Conservation (phyloP, 148 eudicot species). For the Polygonum maritimum region DNA sequence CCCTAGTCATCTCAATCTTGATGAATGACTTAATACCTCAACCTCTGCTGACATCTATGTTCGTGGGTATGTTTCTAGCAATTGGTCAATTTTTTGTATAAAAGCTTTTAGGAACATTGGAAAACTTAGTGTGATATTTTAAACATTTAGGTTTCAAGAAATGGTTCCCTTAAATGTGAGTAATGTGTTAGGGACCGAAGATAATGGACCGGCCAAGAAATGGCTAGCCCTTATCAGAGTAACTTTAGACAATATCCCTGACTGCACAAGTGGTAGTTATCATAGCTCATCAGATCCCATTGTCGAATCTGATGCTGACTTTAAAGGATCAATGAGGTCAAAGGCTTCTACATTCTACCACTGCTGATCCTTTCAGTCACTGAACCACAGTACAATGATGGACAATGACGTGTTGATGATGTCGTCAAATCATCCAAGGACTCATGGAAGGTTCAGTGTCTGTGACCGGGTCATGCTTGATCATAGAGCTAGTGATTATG, state of each 20-base stretch:
- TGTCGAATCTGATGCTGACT: slow-evolving; percentile 66
- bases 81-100: too few species aligned
- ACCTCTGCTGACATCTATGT: too few species aligned
- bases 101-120: too few species aligned
- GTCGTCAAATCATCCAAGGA: slow-evolving; percentile 26
- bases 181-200: too few species aligned
- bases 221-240: too few species aligned
- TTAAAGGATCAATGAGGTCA: slow-evolving; percentile 52
- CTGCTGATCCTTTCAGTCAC: slow-evolving; percentile 67
- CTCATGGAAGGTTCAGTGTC: slow-evolving; percentile 48
- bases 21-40: too few species aligned
- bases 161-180: too few species aligned
- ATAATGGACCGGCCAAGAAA: too few species aligned
- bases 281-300: slow-evolving; percentile 69
- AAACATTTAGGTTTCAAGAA: too few species aligned
- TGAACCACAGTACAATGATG: slow-evolving; percentile 64
- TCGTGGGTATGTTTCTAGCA: too few species aligned
- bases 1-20: too few species aligned
- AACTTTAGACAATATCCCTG: slow-evolving; percentile 73
- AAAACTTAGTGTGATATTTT: too few species aligned
- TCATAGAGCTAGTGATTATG: slow-evolving; percentile 52
- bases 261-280: slow-evolving; percentile 32
- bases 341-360: slow-evolving; percentile 54
- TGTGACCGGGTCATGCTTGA: slow-evolving; percentile 66
- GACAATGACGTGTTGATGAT: slow-evolving; percentile 29